Percentiles rank a stretch among this genome's conserved stretches.
Conservation (phyloP, 441 rosid species). For the Jatropha podagrica region DNA sequence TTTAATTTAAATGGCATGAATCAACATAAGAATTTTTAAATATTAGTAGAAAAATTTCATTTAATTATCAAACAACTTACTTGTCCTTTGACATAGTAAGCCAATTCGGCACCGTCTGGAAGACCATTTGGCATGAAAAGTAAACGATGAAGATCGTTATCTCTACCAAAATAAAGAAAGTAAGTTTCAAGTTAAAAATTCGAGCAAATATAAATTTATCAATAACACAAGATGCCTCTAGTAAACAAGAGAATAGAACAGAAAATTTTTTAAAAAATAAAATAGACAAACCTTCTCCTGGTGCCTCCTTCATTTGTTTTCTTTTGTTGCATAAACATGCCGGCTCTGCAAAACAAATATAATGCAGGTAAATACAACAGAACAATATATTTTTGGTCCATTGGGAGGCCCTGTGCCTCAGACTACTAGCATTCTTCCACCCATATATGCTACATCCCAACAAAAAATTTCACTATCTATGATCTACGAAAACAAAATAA, state of each 20-base stretch:
- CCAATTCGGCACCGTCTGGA: slow-evolving; percentile 87
- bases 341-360: slow-evolving; percentile 43
- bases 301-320: slow-evolving; percentile 60
- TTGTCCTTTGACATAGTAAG: slow-evolving; percentile 87
- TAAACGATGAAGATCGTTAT: slow-evolving; percentile 85
- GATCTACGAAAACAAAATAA: not conserved
- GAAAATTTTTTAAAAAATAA: slow-evolving; percentile 1
- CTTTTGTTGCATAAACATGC: slow-evolving; percentile 48
- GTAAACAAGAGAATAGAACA: slow-evolving; percentile 13
- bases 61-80: slow-evolving; percentile 35
- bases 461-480: not conserved
- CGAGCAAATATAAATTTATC: slow-evolving; percentile 3
- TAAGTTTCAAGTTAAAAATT: slow-evolving; percentile 6
- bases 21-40: slow-evolving; percentile 4
- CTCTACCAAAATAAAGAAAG: slow-evolving; percentile 45
- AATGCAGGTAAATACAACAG: slow-evolving; percentile 21
- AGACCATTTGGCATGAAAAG: slow-evolving; percentile 92
- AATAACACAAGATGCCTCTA: slow-evolving; percentile 4
- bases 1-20: slow-evolving; percentile 1
- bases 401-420: not conserved
- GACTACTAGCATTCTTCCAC: not conserved
- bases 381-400: not conserved
- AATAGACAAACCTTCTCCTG: slow-evolving; percentile 59
- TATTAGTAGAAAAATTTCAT: not conserved
- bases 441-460: not conserved